Conservation (phyloP, 768 basidiomycete species). For the Auricularia sp. region DNA sequence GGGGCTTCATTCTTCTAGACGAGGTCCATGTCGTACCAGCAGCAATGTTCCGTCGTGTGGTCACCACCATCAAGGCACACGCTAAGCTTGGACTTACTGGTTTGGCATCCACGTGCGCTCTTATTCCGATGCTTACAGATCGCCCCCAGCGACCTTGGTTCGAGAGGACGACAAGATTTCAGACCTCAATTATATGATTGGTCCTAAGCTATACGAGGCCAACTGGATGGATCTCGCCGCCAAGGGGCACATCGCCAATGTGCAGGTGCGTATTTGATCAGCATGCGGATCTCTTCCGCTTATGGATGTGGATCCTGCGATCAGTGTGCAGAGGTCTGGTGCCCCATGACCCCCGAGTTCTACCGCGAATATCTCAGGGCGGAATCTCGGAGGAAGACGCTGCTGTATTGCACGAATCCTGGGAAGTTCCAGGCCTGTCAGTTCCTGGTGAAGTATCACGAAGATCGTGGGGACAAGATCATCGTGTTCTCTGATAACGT, state of each 20-base stretch:
- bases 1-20: conserved; percentile 96
- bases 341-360: conserved; percentile 98
- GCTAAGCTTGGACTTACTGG: conserved; percentile 96
- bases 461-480: conserved; percentile 95
- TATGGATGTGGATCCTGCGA: conserved; percentile 2
- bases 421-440: conserved; percentile 99
- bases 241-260: conserved; percentile 98
- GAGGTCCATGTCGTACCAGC: conserved; percentile 99
- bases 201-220: conserved; percentile 97
- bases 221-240: conserved; percentile 99
- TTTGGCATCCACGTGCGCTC: conserved; percentile 23
- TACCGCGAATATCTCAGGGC: conserved; percentile 94
- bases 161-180: conserved; percentile 99
- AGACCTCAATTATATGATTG: conserved; percentile 98
- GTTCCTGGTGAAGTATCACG: conserved; percentile 96
- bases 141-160: conserved; percentile 78
- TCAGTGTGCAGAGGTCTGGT: conserved; percentile 99
- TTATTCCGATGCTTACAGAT: not conserved
- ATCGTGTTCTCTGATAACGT: conserved; percentile 99
- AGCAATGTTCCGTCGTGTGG: conserved; percentile 95
- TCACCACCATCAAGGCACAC: conserved; percentile 97
- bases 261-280: conserved; percentile 63
- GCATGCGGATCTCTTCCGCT: not conserved
- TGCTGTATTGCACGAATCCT: conserved; percentile 99
- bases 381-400: conserved; percentile 85